A percentile compares a stretch with the other conserved stretches of the same genome.
These are phyloP conservation scores for Cicer chorassanicum DNA, from an alignment of 306 rosid genomes.

Conservation along the genomic window DNA sequence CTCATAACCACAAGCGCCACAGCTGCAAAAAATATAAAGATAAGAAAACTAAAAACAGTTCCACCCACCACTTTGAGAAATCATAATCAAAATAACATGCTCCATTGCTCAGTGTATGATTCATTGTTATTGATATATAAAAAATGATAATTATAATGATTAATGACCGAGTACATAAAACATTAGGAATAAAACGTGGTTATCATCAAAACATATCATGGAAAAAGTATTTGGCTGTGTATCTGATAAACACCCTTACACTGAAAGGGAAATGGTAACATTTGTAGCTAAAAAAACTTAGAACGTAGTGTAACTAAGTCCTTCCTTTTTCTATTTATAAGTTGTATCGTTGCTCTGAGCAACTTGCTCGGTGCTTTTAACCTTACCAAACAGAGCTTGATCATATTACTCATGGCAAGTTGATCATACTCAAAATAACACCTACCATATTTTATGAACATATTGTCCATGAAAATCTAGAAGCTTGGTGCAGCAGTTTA, in stretches of 20 bases:
- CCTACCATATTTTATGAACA: background rate
- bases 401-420: background rate
- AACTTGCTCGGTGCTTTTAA: background rate
- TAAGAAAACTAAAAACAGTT: slow-evolving; percentile 19
- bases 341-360: background rate
- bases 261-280: slow-evolving; percentile 10
- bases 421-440: slow-evolving; percentile 8
- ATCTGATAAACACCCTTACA: background rate
- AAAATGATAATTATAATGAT: background rate
- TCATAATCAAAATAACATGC: slow-evolving; percentile 6
- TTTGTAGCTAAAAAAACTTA: background rate
- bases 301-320: slow-evolving; percentile 7
- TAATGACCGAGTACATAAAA: background rate
- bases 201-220: slow-evolving; percentile 21
- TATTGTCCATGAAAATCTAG: slow-evolving; percentile 22
- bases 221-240: background rate
- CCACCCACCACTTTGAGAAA: background rate
- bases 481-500: background rate
- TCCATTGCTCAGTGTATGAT: slow-evolving; percentile 11
- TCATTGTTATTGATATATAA: slow-evolving; percentile 2
- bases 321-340: slow-evolving; percentile 9
- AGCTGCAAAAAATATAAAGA: slow-evolving; percentile 60
- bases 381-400: slow-evolving; percentile 18
- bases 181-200: background rate
- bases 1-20: slow-evolving; percentile 90